Base-by-base conservation (phyloP, 1,284 basidiomycete genomes). In the Trichosporon sp. region DNA sequence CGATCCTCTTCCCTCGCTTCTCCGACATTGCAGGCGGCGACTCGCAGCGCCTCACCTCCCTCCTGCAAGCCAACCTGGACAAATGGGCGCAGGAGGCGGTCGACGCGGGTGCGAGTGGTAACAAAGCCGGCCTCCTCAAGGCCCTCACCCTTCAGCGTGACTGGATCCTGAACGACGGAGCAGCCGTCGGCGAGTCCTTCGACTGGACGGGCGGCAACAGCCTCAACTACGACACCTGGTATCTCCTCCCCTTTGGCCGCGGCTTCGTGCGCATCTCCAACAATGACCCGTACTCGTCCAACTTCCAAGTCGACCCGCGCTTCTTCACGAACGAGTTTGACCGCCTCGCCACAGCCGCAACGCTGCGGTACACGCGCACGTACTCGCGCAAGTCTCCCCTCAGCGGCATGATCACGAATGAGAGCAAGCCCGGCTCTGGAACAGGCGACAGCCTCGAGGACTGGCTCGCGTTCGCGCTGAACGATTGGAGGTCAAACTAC, bases 401-500 rank as follows among this genome's bases (percentile, higher is more conserved):
- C 56, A 61, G 32, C 23, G 56, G 59, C 25, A 56, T 60, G 19
- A 65, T 78, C 54, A 70, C 70, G 0, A 70, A 71, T 19, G 81
- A 82, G 68, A 70, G 67, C 14, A 65, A 69, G 2, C 81, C 82
- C 2, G 81, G 80, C 2, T 69, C 65, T 32, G 62, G 57, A 3
- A 64, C 75, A 31, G 70, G 69, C 4, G 65, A 63, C 8, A 58
- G 67, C 13, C 46, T 74, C n/a, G 78, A 80, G 8, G 58, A 67
- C 14, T 83, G 82, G 82, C 64, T 65, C n/a, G 64, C 58, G 1
- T 82, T 80, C 80, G 71, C 74, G 33, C 62, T 70, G 36, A 40
- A 65, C 23, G 76, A 65, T 61, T 78, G 65, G 65, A 65, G 72
- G 46, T 74, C 65, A 59, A 73, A 71, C 69, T 77, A 69, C 67